These are phyloP conservation scores for Ajuga reptans DNA, from an alignment of 305 asterid species.

Conservation along the genomic window DNA sequence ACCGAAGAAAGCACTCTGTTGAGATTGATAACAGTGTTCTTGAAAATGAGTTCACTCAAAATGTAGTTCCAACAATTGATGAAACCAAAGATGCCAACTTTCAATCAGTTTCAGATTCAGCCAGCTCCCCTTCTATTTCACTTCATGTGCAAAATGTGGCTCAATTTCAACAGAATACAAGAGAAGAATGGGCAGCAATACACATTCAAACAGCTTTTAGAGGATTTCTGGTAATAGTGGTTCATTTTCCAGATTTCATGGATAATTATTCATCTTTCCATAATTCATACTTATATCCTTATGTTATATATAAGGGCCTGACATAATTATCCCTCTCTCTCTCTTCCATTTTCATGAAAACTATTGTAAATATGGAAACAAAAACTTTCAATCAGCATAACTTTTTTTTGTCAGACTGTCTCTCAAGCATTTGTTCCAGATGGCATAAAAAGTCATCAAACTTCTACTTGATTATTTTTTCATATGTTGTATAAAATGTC, in stretches of 20 bases:
- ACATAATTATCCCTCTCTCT: not conserved
- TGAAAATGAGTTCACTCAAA: conserved; percentile 43
- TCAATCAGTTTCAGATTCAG: conserved; percentile 42
- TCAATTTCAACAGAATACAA: conserved; percentile 33
- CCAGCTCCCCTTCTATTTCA: conserved; percentile 58
- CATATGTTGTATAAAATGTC: not conserved
- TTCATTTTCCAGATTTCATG: conserved; percentile 12
- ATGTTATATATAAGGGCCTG: not conserved
- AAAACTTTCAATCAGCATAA: not conserved
- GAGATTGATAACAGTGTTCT: conserved; percentile 51
- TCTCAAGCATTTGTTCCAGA: not conserved
- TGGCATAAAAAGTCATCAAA: not conserved
- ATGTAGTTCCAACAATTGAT: conserved; percentile 34
- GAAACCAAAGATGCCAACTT: conserved; percentile 37
- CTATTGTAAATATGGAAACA: not conserved
- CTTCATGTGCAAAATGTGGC: conserved; percentile 40
- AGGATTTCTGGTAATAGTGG: conserved; percentile 66
- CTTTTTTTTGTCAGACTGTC: not conserved
- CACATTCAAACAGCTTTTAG: conserved; percentile 84
- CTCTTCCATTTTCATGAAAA: not conserved
- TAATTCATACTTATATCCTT: not conserved
- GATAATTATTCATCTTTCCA: not conserved
- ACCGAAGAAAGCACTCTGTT: conserved; percentile 69
- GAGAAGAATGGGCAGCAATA: conserved; percentile 80
- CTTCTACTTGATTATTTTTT: not conserved